Percentiles rank a stretch among this genome's conserved stretches.
Evolutionary conservation across 148 eudicot genomes (phyloP).

Genomic region (Dysphania ambrosioides): DNA sequence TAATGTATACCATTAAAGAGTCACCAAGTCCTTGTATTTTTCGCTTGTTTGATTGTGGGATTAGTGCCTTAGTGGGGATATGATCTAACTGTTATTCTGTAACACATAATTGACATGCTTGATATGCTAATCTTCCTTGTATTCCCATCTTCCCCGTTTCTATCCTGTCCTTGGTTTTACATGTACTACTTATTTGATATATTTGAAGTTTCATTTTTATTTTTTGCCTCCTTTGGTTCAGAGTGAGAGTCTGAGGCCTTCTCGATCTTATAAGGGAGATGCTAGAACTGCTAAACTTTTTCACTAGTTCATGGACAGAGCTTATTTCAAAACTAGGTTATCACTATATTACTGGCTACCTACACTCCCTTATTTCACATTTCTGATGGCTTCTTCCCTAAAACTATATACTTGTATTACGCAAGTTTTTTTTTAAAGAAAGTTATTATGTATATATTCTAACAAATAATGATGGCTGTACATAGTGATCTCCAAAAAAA

Average conservation of each 20-base stretch:
- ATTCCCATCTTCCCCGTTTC: too few species aligned
- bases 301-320: slow-evolving; percentile 2
- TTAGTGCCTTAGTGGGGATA: slow-evolving; percentile 23
- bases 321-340: neutral
- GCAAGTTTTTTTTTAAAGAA: too few species aligned
- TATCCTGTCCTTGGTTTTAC: too few species aligned
- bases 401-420: neutral
- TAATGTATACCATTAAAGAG: slow-evolving; percentile 33
- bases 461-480: too few species aligned
- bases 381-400: slow-evolving; percentile 21
- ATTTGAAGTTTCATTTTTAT: too few species aligned
- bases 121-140: too few species aligned
- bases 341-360: neutral
- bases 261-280: neutral
- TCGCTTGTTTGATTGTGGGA: slow-evolving; percentile 24
- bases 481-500: too few species aligned
- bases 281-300: neutral
- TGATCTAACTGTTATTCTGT: slow-evolving; percentile 21
- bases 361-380: neutral
- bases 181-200: too few species aligned
- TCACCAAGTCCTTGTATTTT: slow-evolving; percentile 13
- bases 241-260: slow-evolving; percentile 12
- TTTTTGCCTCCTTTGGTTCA: slow-evolving; percentile 7
- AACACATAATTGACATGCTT: neutral
- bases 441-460: neutral